Evolutionary conservation across 345 rosid genomes (phyloP).

Genomic region (Eucalyptus sp.): DNA sequence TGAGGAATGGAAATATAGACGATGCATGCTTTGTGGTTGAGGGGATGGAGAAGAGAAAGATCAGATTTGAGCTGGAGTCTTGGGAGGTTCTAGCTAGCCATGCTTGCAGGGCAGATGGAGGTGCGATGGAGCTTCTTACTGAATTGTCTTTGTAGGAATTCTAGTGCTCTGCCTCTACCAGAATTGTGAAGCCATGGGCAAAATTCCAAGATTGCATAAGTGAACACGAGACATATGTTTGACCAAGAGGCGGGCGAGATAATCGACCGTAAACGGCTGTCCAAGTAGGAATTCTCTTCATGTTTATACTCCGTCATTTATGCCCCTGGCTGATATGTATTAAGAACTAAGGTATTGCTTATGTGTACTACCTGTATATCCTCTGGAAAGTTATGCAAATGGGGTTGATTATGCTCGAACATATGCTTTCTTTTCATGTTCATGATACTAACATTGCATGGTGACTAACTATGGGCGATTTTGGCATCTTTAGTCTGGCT

Average conservation of each 20-base stretch:
- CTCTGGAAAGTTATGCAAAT: neutral
- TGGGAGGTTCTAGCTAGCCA: constrained; percentile 46
- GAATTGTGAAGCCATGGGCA: neutral
- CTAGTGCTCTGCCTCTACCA: neutral
- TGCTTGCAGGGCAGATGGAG: constrained; percentile 18
- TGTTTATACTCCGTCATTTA: neutral
- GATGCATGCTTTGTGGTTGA: constrained; percentile 59
- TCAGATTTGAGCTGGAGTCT: constrained; percentile 28
- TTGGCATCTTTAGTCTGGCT: neutral
- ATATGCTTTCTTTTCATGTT: neutral
- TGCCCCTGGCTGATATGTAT: neutral
- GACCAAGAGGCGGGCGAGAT: neutral
- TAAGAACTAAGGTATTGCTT: neutral
- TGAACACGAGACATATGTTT: neutral
- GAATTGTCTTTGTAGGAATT: constrained; percentile 1
- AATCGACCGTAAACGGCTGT: neutral
- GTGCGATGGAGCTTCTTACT: constrained; percentile 21
- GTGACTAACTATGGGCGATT: neutral
- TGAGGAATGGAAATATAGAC: constrained; percentile 38
- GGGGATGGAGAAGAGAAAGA: constrained; percentile 60
- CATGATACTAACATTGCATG: neutral
- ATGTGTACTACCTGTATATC: neutral
- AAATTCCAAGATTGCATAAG: neutral
- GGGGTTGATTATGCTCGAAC: neutral
- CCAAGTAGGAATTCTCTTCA: neutral